Conservation (phyloP, 306 rosid species). For the Argentina anserina region DNA sequence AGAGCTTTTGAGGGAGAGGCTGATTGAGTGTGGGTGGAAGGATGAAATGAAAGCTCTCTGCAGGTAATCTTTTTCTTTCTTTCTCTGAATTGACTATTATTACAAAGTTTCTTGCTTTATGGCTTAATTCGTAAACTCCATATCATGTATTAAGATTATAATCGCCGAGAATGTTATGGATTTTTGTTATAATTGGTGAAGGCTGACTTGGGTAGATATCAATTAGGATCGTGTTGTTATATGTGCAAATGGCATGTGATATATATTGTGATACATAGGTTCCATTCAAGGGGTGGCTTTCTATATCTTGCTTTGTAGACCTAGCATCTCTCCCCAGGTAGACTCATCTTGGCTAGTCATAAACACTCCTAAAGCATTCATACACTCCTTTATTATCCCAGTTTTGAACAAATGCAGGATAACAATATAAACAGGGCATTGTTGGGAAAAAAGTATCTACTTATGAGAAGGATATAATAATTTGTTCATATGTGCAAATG, state of each 20-base stretch:
- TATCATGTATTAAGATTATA: neutral
- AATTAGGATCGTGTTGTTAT: neutral
- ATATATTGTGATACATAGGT: neutral
- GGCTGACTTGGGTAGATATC: too few species aligned
- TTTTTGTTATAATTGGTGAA: too few species aligned
- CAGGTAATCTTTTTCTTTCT: conserved; percentile 40
- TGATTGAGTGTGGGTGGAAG: conserved; percentile 95
- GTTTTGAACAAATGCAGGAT: neutral
- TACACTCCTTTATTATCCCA: neutral
- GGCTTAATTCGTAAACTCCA: neutral
- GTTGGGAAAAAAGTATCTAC: neutral
- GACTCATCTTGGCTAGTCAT: neutral
- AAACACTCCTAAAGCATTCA: neutral
- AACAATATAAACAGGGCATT: neutral
- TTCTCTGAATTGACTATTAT: neutral
- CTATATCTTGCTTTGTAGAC: neutral
- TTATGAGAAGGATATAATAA: neutral
- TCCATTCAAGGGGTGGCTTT: neutral
- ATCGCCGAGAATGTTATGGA: neutral
- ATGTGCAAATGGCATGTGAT: neutral
- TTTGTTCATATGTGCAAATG: neutral
- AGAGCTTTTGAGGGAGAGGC: conserved; percentile 88
- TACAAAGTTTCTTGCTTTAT: neutral
- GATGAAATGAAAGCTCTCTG: conserved; percentile 92
- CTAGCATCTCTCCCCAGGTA: neutral